These are phyloP conservation scores for Escovopsis weberi DNA, from an alignment of 2,329 filamentous ascomycete genomes.

Conservation along the genomic window DNA sequence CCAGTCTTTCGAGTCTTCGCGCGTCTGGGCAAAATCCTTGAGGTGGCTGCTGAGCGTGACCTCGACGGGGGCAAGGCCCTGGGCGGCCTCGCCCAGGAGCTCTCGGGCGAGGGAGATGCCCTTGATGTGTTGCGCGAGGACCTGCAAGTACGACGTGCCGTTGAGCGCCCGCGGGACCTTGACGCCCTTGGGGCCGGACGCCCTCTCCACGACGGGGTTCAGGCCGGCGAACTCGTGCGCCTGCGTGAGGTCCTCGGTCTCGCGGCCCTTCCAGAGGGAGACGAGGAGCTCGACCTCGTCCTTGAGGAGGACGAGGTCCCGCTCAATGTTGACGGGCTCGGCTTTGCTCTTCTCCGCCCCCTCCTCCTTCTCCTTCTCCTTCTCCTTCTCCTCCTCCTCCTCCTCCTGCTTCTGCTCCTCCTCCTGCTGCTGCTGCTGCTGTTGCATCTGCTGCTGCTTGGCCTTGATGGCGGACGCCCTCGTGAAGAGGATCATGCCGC, in stretches of 20 bases:
- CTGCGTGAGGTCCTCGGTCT: slow-evolving; percentile 8
- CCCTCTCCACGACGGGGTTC: slow-evolving; percentile 9
- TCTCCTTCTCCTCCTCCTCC: background rate
- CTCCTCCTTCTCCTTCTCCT: too few relatives aligned
- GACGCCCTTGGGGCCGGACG: slow-evolving; percentile 1
- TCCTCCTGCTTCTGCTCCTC: too few relatives aligned
- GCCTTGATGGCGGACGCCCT: slow-evolving; percentile 14
- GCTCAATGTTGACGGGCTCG: slow-evolving; percentile 6
- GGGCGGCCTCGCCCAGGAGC: slow-evolving; percentile 19
- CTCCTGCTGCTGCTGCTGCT: slow-evolving; percentile 6
- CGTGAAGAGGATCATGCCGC: slow-evolving; percentile 18
- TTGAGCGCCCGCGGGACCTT: slow-evolving; percentile 8
- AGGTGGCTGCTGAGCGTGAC: slow-evolving; percentile 23
- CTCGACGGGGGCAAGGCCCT: slow-evolving; percentile 24
- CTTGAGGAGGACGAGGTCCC: slow-evolving; percentile 11
- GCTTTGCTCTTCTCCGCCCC: too few relatives aligned
- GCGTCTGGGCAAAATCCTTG: slow-evolving; percentile 13
- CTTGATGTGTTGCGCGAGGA: slow-evolving; percentile 18
- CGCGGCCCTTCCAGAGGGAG: slow-evolving; percentile 13
- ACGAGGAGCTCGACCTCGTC: slow-evolving; percentile 16
- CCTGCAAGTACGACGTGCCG: slow-evolving; percentile 14
- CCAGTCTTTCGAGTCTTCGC: slow-evolving; percentile 9
- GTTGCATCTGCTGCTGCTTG: slow-evolving; percentile 7
- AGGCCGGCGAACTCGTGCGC: slow-evolving; percentile 13
- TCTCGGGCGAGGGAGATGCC: slow-evolving; percentile 31